Percentiles rank a stretch among this genome's conserved stretches.
Evolutionary conservation across 352 stramenopile genomes (phyloP).

Genomic region (Globisporangium viniferum): DNA sequence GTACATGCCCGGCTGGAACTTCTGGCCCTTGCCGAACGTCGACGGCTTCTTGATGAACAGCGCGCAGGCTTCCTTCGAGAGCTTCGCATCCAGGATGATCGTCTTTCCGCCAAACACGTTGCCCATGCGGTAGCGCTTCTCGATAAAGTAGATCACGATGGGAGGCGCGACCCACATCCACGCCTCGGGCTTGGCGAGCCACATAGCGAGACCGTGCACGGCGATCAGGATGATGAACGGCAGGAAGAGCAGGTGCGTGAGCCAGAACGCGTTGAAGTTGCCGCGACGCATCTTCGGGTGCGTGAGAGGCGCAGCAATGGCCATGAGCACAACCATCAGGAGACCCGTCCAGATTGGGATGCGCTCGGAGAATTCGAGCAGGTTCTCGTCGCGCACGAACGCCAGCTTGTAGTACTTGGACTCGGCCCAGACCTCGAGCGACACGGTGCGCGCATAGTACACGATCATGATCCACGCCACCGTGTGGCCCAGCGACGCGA

Average conservation of each 20-base stretch:
- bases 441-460: slow-evolving; percentile 39
- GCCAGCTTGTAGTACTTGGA: slow-evolving; percentile 42
- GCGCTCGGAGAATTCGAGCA: slow-evolving; percentile 38
- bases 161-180: slow-evolving; percentile 55
- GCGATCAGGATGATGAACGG: slow-evolving; percentile 65
- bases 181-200: slow-evolving; percentile 53
- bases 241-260: slow-evolving; percentile 64
- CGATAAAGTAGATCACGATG: slow-evolving; percentile 52
- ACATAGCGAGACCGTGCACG: slow-evolving; percentile 59
- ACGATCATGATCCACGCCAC: slow-evolving; percentile 55
- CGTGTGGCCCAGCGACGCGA: slow-evolving; percentile 54
- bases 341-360: slow-evolving; percentile 63
- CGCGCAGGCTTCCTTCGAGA: slow-evolving; percentile 53
- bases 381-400: slow-evolving; percentile 52
- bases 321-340: slow-evolving; percentile 53
- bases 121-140: slow-evolving; percentile 58
- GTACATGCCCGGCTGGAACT: slow-evolving; percentile 76
- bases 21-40: slow-evolving; percentile 41
- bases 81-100: slow-evolving; percentile 39
- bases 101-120: slow-evolving; percentile 54
- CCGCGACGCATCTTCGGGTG: slow-evolving; percentile 46
- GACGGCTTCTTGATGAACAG: slow-evolving; percentile 67
- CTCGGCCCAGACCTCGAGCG: slow-evolving; percentile 34
- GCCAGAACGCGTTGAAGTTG: slow-evolving; percentile 69
- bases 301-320: slow-evolving; percentile 42